Base-by-base conservation (phyloP, 257 asterid species). In the Osmanthus fragrans region DNA sequence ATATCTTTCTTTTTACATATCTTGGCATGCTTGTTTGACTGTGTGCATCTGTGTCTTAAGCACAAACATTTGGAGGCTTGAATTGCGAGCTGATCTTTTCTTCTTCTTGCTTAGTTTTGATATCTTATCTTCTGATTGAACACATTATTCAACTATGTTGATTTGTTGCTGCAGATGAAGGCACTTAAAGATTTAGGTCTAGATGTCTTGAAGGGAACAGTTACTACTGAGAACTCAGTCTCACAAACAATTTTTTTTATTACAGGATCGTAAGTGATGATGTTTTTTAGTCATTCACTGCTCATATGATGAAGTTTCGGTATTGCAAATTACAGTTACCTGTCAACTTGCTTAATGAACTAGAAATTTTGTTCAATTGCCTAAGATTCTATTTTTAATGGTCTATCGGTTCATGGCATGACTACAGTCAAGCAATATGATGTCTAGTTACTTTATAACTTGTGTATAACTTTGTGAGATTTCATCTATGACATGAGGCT, bases 191-290 rank as follows among this genome's bases (percentile, higher is more conserved):
- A 93, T 85, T 88, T 96, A 63, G 99, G 98, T 74, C 82, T 96
- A 94, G 97, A 91, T 88, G 99, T 96, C 67, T 78, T 79, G 66
- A 95, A 95, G 87, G 99, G 99, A 82, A 89, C 91, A 69, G 99
- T 95, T 34, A 84, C 88, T 71, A 95, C 98, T 39, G 96, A 93
- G 81, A 89, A 80, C 84, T 81, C 96, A 7, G 91, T 93, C 89
- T 90, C 68, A 63, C 87, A 92, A 81, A 95, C 99, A 27, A 92
- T 88, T 51, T 84, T 95, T 82, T 87, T 84, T 77, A 95, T 93
- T 68, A 90, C 98, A 19, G 85, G 86, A 82, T 79, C 81, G 98
- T 93, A 85, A 90, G 98, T 63, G 74, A 74, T 74, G 72, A 25
- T 47, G 73, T 32, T 4, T 70, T 63, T 67, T 37, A 39, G 71